Conservation (phyloP, 2,329 filamentous ascomycete genomes). For the Fusarium brevicatenulatum region DNA sequence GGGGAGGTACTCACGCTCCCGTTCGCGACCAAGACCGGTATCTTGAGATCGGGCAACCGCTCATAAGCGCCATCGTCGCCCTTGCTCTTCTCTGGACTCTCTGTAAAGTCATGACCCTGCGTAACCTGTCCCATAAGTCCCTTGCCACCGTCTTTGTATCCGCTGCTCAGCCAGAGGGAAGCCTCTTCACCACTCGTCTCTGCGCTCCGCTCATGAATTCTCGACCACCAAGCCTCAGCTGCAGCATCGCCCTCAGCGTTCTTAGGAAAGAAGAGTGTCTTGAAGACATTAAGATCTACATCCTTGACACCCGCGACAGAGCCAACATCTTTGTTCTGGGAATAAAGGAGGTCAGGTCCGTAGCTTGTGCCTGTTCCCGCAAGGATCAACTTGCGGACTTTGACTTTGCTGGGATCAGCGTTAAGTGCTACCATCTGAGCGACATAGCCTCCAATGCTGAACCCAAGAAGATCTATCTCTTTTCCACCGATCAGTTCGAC, state of each 20-base stretch:
- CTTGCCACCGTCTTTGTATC: background rate
- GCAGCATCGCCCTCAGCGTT: background rate
- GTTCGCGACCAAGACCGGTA: background rate
- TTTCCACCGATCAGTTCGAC: background rate
- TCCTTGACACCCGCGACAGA: conserved; percentile 1
- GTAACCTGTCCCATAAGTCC: background rate
- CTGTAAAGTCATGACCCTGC: background rate
- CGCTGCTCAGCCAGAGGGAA: background rate
- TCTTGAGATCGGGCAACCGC: background rate
- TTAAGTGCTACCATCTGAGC: conserved; percentile 12
- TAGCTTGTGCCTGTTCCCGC: background rate
- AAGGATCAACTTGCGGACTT: background rate
- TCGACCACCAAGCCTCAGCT: conserved; percentile 7
- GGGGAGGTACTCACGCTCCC: background rate
- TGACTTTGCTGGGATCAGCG: background rate
- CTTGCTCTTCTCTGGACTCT: background rate
- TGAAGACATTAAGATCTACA: background rate
- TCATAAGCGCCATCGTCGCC: background rate
- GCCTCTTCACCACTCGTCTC: background rate
- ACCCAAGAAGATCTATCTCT: background rate
- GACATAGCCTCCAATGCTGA: conserved; percentile 7
- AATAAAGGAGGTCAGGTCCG: background rate
- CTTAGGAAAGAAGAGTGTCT: conserved; percentile 8
- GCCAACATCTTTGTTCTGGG: background rate
- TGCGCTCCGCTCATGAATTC: background rate